Percentiles rank a stretch among this genome's conserved stretches.
Evolutionary conservation across 2,329 filamentous ascomycete genomes (phyloP).

Genomic region (Colletotrichum horii): DNA sequence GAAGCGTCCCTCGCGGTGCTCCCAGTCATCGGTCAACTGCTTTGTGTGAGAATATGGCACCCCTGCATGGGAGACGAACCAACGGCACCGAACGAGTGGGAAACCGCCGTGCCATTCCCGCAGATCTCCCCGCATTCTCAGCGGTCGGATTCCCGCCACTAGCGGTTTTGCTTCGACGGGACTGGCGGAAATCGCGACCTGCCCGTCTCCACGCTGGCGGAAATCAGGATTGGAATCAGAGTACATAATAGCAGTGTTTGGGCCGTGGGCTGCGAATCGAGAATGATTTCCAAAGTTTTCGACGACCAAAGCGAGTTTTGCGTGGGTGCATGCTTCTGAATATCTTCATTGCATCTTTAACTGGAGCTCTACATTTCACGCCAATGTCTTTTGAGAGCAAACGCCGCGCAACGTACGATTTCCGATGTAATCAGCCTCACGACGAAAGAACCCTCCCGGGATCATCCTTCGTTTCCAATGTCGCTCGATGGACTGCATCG

Average conservation of each 20-base stretch:
- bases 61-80: background rate
- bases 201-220: background rate
- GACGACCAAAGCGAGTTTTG: background rate
- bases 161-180: constrained; percentile 10
- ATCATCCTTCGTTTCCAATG: background rate
- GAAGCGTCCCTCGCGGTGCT: background rate
- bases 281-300: background rate
- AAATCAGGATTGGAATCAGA: background rate
- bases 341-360: background rate
- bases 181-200: background rate
- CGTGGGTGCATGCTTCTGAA: background rate
- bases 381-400: background rate
- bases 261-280: background rate
- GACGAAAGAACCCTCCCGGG: background rate
- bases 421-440: background rate
- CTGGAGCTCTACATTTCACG: background rate
- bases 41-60: background rate
- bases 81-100: background rate
- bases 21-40: background rate
- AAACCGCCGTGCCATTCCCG: background rate
- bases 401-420: background rate
- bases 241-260: background rate
- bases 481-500: background rate
- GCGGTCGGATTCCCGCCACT: constrained; percentile 5
- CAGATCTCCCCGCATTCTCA: constrained; percentile 14